phyloP scores from a whole-genome alignment of 2,329 filamentous ascomycete species.

The Trichoderma sp. region DNA sequence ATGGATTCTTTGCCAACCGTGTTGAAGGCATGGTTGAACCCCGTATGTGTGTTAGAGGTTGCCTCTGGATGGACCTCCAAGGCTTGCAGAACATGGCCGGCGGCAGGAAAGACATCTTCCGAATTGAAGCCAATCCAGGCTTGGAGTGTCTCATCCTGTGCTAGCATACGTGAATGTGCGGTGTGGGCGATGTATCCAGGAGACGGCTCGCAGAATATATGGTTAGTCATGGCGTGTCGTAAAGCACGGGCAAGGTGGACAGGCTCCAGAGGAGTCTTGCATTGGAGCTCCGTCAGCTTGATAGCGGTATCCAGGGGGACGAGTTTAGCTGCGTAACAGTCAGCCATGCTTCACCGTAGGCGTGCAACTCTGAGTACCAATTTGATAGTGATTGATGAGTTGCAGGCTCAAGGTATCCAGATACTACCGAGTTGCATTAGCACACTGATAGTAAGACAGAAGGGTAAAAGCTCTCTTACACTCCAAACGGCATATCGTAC shows the following conservation, averaged over 20 bases:
- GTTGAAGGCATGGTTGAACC: constrained; percentile 55
- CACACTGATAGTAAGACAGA: not conserved
- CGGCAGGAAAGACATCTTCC: constrained; percentile 56
- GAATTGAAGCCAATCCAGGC: constrained; percentile 60
- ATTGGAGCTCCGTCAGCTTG: constrained; percentile 49
- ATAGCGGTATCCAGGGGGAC: constrained; percentile 53
- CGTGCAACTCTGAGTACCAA: constrained; percentile 42
- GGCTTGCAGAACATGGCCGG: constrained; percentile 50
- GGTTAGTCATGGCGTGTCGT: constrained; percentile 60
- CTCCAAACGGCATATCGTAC: constrained; percentile 57
- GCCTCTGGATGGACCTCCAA: constrained; percentile 51
- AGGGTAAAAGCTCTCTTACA: constrained; percentile 41
- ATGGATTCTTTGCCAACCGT: constrained; percentile 56
- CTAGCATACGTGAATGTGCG: constrained; percentile 54
- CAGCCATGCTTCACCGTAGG: not conserved
- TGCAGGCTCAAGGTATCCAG: constrained; percentile 55
- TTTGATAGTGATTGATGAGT: constrained; percentile 53
- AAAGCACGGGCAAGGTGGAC: constrained; percentile 55
- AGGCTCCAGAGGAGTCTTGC: constrained; percentile 50
- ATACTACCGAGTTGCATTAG: constrained; percentile 41
- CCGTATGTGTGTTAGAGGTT: constrained; percentile 51
- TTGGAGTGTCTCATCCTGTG: constrained; percentile 50
- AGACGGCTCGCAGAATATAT: constrained; percentile 56
- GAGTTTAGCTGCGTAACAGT: constrained; percentile 47
- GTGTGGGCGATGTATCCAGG: constrained; percentile 58